Evolutionary conservation across 257 asterid species (phyloP), one percentile per base, ranked within the genome.

Genomic region (Forsythia viridissima): DNA sequence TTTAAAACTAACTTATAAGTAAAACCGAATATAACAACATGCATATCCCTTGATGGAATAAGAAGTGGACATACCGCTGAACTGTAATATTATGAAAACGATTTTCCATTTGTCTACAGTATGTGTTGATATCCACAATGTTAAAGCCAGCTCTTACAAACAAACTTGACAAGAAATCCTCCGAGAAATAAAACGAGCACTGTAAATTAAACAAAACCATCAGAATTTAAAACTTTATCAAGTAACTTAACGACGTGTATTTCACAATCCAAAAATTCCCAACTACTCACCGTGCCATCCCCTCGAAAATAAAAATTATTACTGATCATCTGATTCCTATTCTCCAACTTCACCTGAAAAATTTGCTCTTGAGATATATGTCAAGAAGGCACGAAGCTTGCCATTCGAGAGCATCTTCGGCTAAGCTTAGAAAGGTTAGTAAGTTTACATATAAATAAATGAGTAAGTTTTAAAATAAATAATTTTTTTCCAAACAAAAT

Each of bases 211-310:
- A 38, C 63, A 69, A 61, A 51, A 75, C 74, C 66, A 79, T 74
- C 76, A 77, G 57, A 48, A 48, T n/a, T 13, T 30, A 8, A 7
- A 36, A 13, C 67, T 59, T 55, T 11, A 71, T 37, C 57, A 71
- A 74, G 73, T 48, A 78, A 76, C 39, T 21, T 59, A 72, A 77
- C 70, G 24, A 24, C 67, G 69, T 38, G 76, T 80, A 70, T 72
- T 43, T 76, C n/a, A 36, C 69, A 24, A 48, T 51, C 70, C 77
- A 75, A 76, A 71, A 73, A 59, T 20, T 1, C 63, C 66, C 80
- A 37, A 43, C 70, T 77, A 77, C 97, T 89, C 86, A 93, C 97
- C 68, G 98, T 92, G 79, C 98, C 97, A 80, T 93, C 98, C 57
- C 92, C 89, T 81, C 93, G 82, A 70, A 79, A 90, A 76, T 84